Percentiles rank a stretch among this genome's conserved stretches.
phyloP scores from a whole-genome alignment of 202 grass and related monocot genomes.

The Sporobolus alterniflorus region DNA sequence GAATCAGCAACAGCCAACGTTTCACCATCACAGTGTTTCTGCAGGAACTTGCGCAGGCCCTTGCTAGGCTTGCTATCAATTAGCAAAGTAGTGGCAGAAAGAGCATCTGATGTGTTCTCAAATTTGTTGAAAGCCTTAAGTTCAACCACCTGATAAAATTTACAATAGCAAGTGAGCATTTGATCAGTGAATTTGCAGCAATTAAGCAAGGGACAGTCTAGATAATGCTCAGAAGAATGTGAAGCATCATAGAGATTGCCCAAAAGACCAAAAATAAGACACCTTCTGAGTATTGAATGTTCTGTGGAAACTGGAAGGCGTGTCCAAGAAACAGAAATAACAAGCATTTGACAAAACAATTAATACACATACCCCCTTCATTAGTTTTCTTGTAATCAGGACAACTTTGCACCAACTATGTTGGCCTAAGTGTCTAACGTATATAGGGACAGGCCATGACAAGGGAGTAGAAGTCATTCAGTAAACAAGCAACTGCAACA shows the following conservation, averaged over 20 bases:
- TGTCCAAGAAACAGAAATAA: too few relatives aligned
- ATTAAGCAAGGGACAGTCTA: background rate
- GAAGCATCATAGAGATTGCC: background rate
- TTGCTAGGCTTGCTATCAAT: slow-evolving; percentile 95
- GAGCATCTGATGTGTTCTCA: slow-evolving; percentile 79
- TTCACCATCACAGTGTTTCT: slow-evolving; percentile 81
- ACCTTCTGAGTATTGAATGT: background rate
- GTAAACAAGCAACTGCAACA: too few relatives aligned
- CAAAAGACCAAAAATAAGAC: too few relatives aligned
- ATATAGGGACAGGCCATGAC: too few relatives aligned
- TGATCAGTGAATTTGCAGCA: background rate
- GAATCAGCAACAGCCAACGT: slow-evolving; percentile 87
- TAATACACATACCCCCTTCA: too few relatives aligned
- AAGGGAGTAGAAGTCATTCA: too few relatives aligned
- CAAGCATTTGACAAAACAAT: too few relatives aligned
- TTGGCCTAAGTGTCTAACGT: too few relatives aligned
- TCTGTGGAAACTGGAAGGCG: background rate
- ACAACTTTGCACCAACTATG: too few relatives aligned
- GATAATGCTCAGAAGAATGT: background rate
- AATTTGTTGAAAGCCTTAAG: slow-evolving; percentile 91
- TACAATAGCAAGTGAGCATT: background rate
- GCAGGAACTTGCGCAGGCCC: slow-evolving; percentile 78
- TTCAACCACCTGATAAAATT: slow-evolving; percentile 73
- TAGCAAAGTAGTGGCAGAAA: slow-evolving; percentile 69
- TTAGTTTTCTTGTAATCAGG: too few relatives aligned